phyloP scores from a whole-genome alignment of 495 filamentous ascomycete species.

The Aspergillus mulundensis region DNA sequence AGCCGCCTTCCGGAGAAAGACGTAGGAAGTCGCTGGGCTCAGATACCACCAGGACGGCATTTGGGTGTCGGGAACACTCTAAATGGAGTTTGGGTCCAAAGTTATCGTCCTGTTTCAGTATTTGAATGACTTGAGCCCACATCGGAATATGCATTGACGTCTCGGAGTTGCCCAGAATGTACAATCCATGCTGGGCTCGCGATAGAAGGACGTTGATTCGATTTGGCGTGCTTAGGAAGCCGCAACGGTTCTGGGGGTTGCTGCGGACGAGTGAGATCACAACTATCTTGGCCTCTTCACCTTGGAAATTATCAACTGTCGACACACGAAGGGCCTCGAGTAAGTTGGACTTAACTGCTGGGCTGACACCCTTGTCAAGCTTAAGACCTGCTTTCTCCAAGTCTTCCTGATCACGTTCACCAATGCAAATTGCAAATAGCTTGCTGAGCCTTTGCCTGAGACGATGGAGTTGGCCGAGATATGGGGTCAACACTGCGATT shows the following conservation, averaged over 20 bases:
- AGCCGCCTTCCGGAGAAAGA: constrained; percentile 69
- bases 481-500: constrained; percentile 78
- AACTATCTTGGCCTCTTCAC: constrained; percentile 76
- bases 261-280: constrained; percentile 75
- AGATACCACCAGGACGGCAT: constrained; percentile 51
- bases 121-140: constrained; percentile 63
- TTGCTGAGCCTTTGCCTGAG: constrained; percentile 48
- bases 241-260: constrained; percentile 57
- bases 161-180: constrained; percentile 69
- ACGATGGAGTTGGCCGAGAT: constrained; percentile 57
- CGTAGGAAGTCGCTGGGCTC: constrained; percentile 58
- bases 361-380: constrained; percentile 1
- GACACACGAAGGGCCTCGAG: constrained; percentile 60
- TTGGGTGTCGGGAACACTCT: constrained; percentile 63
- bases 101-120: constrained; percentile 46
- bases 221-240: constrained; percentile 71
- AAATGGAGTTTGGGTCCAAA: constrained; percentile 55
- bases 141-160: constrained; percentile 55
- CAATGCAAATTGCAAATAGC: constrained; percentile 58
- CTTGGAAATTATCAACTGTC: constrained; percentile 81
- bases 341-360: constrained; percentile 36
- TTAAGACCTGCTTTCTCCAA: constrained; percentile 49
- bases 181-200: constrained; percentile 78
- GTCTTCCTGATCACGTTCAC: constrained; percentile 62
- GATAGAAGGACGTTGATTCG: constrained; percentile 75